These are phyloP conservation scores for Rhododendron henanense DNA, from an alignment of 148 eudicot genomes.

Conservation along the genomic window DNA sequence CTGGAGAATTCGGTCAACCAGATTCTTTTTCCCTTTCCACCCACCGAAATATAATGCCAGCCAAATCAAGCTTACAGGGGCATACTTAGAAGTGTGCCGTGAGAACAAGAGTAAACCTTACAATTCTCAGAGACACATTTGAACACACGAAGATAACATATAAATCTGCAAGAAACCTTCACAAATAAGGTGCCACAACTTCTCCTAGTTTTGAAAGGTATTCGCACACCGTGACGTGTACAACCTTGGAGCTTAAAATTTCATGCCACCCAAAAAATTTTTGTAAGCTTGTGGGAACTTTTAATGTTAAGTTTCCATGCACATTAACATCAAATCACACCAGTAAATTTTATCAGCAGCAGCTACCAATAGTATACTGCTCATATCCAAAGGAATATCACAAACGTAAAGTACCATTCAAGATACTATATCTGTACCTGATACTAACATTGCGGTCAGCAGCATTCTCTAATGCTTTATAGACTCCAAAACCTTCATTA, in stretches of 20 bases:
- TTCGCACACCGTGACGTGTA: not conserved
- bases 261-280: not conserved
- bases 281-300: not conserved
- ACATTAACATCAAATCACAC: not conserved
- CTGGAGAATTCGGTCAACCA: not conserved
- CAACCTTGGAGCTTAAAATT: constrained; percentile 3
- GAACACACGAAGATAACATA: not conserved
- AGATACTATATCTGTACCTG: constrained; percentile 36
- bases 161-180: not conserved
- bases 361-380: not conserved
- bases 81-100: not conserved
- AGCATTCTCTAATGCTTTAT: constrained; percentile 66
- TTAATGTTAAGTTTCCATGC: not conserved
- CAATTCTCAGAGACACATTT: not conserved
- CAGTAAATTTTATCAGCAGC: not conserved
- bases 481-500: constrained; percentile 55
- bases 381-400: not conserved
- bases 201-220: not conserved
- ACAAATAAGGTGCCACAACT: not conserved
- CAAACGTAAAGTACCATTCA: not conserved
- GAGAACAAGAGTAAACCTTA: not conserved
- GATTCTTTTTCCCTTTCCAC: not conserved
- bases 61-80: not conserved
- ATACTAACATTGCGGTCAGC: constrained; percentile 66
- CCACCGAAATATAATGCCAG: not conserved